Base-by-base conservation (phyloP, 495 filamentous ascomycete genomes). In the Talaromyces adpressus region DNA sequence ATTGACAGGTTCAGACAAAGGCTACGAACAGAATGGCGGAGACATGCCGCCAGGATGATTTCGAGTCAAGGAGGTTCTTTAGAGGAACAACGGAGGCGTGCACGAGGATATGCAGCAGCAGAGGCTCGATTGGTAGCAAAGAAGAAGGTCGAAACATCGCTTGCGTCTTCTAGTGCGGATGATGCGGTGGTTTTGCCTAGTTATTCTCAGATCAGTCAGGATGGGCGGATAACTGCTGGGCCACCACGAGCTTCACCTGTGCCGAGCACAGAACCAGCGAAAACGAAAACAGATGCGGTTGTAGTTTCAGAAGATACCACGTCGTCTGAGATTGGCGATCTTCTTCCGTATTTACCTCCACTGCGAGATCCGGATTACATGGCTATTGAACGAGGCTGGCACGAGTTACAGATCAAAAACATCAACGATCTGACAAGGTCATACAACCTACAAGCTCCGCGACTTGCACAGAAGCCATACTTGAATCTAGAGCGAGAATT, bases 381-480 rank as follows among this genome's bases (percentile, higher is more conserved):
- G 64, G 70, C 79, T 2, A 84, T 85, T 30, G 93, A 98, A 70
- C 74, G 77, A 14, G 79, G 89, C 5, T 98, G 93, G 77, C 88
- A 89, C 71, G 83, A 84, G 59, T 85, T 96, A 6, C 83, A 91
- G 36, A 86, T 98, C 69, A 82, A 83, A 58, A 84, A 89, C 57
- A 82, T 98, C 61, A 98, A 98, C 73, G 71, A 71, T 29, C 81
- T 93, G 18, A 88, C 93, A 14, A 85, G 94, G 20, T 89, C 90
- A 6, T 98, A 98, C 78, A 98, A 98, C 65, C 85, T 98, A 0
- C 91, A 94, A 84, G 94, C 94, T 0, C 94, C 94, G 0, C 86
- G 89, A 32, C 83, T 96, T 0, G 93, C 93, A 12, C 94, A 93
- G 72, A 98, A 98, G 75, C 91, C 94, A 1, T 98, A 98, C 68